phyloP scores from a whole-genome alignment of 371 early-diverging fungal genomes.

The Umbelopsis sp. region DNA sequence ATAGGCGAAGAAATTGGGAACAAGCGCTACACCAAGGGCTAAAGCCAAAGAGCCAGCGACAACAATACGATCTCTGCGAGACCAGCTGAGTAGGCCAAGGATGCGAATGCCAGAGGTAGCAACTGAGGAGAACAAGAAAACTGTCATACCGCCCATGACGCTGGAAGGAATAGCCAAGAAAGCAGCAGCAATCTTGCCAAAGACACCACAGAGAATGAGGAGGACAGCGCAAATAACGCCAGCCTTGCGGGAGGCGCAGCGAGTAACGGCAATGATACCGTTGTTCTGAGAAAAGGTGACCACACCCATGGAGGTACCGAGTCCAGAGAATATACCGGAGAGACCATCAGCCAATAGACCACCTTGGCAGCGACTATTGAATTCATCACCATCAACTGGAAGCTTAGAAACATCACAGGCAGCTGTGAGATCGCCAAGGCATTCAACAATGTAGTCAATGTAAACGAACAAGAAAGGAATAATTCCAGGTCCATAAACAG shows the following conservation, averaged over 20 bases:
- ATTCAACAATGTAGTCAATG: constrained; percentile 54
- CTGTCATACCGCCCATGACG: constrained; percentile 63
- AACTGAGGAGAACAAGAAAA: constrained; percentile 62
- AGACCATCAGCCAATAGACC: constrained; percentile 64
- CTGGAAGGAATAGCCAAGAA: constrained; percentile 58
- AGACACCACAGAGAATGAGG: constrained; percentile 58
- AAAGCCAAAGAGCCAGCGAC: constrained; percentile 50
- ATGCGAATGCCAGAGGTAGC: constrained; percentile 64
- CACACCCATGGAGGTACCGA: constrained; percentile 57
- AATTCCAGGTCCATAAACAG: constrained; percentile 59
- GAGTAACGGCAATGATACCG: constrained; percentile 63
- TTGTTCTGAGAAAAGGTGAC: constrained; percentile 66
- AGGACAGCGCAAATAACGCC: constrained; percentile 59
- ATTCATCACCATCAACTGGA: constrained; percentile 58
- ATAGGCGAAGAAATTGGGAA: constrained; percentile 58
- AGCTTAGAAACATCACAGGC: constrained; percentile 62
- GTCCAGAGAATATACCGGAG: constrained; percentile 53
- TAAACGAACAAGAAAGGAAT: constrained; percentile 61
- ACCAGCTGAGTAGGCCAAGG: constrained; percentile 59
- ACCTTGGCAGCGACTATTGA: constrained; percentile 62
- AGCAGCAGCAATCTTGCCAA: constrained; percentile 60
- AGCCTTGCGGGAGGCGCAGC: constrained; percentile 60
- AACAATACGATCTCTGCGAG: constrained; percentile 65
- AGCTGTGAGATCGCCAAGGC: constrained; percentile 64
- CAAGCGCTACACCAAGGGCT: constrained; percentile 57